Conservation (phyloP, 2,329 filamentous ascomycete species). For the Knufia petricola region DNA sequence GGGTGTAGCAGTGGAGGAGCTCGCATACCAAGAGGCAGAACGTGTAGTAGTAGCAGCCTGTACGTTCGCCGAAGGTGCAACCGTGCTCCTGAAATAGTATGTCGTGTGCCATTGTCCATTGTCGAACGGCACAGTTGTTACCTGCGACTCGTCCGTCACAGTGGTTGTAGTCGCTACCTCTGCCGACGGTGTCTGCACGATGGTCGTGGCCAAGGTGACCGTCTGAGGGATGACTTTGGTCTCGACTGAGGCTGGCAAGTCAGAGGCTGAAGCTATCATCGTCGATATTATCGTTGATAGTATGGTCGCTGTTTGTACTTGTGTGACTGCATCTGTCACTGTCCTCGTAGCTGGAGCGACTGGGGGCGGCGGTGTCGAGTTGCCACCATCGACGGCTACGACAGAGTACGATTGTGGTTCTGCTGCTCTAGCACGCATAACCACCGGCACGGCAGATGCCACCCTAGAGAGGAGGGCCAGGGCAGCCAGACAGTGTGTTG, state of each 20-base stretch:
- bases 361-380: constrained; percentile 15
- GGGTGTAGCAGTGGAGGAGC: not conserved
- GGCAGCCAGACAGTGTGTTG: constrained; percentile 10
- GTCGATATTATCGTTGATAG: constrained; percentile 23
- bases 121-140: constrained; percentile 22
- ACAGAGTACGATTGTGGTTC: constrained; percentile 25
- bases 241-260: constrained; percentile 21
- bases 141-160: constrained; percentile 23
- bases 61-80: constrained; percentile 1
- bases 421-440: constrained; percentile 9
- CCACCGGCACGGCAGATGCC: not conserved
- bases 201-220: constrained; percentile 6
- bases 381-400: constrained; percentile 27
- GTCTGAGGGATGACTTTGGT: constrained; percentile 11
- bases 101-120: constrained; percentile 27
- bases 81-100: constrained; percentile 20
- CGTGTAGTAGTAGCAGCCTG: constrained; percentile 8
- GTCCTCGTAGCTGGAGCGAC: constrained; percentile 14
- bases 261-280: constrained; percentile 17
- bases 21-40: too few species aligned
- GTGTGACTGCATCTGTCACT: constrained; percentile 23
- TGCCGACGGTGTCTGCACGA: constrained; percentile 6
- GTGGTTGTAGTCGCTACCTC: constrained; percentile 17
- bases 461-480: constrained; percentile 11
- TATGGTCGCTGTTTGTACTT: constrained; percentile 24